Conservation (phyloP, 108 stramenopile species). For the Skeletonema costatum region DNA sequence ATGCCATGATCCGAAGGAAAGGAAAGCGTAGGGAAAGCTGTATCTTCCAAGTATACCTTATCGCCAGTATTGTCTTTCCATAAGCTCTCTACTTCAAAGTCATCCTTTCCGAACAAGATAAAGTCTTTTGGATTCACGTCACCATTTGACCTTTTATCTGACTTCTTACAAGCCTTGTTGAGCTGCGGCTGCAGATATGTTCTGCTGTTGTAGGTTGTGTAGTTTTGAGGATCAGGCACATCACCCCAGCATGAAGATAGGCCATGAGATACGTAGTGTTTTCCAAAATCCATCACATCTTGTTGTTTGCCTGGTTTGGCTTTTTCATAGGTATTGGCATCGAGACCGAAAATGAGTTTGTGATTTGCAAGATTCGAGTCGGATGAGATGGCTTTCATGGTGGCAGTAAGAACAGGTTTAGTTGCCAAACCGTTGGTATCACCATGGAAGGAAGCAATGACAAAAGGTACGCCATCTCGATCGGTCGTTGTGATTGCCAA, state of each 20-base stretch:
- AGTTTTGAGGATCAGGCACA: slow-evolving; percentile 62
- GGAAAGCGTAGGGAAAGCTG: slow-evolving; percentile 83
- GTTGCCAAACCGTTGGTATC: slow-evolving; percentile 92
- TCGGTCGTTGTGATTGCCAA: slow-evolving; percentile 59
- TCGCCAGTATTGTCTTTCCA: slow-evolving; percentile 90
- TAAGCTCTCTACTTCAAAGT: slow-evolving; percentile 53
- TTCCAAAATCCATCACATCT: slow-evolving; percentile 76
- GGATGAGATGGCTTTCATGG: slow-evolving; percentile 53
- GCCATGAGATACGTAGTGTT: slow-evolving; percentile 27
- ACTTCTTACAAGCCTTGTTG: slow-evolving; percentile 83
- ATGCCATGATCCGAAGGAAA: slow-evolving; percentile 91
- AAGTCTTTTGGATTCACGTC: slow-evolving; percentile 93
- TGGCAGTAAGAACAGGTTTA: slow-evolving; percentile 74
- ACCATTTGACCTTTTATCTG: slow-evolving; percentile 59
- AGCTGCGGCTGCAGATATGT: slow-evolving; percentile 88
- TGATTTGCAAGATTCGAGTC: slow-evolving; percentile 36
- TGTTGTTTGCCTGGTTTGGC: slow-evolving; percentile 76
- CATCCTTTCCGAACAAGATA: slow-evolving; percentile 72
- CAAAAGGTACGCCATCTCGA: slow-evolving; percentile 45
- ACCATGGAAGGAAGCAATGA: slow-evolving; percentile 87
- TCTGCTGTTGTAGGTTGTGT: slow-evolving; percentile 76
- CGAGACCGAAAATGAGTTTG: slow-evolving; percentile 84
- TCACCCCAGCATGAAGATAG: slow-evolving; percentile 84
- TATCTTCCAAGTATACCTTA: slow-evolving; percentile 67
- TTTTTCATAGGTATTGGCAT: slow-evolving; percentile 89